Conservation (phyloP, 1,284 basidiomycete genomes). For the Lentinus polychrous region DNA sequence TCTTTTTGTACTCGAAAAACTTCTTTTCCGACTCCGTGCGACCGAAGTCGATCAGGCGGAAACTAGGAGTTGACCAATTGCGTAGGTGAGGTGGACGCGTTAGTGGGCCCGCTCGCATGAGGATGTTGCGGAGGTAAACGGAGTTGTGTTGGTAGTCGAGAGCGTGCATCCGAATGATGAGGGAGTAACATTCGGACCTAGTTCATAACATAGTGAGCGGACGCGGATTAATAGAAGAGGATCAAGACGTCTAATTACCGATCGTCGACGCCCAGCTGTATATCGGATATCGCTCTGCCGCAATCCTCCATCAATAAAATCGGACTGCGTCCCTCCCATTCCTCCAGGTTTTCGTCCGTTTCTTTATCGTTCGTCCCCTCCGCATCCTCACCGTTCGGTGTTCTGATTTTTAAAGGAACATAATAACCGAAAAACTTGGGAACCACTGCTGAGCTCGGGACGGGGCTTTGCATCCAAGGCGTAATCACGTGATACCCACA, state of each 20-base stretch:
- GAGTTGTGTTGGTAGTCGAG: slow-evolving; percentile 37
- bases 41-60: slow-evolving; percentile 49
- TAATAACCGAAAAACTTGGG: slow-evolving; percentile 54
- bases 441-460: slow-evolving; percentile 38
- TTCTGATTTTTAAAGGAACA: slow-evolving; percentile 21
- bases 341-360: no score
- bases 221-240: no score
- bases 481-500: slow-evolving; percentile 36
- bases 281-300: slow-evolving; percentile 29
- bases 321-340: slow-evolving; percentile 26
- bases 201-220: neutral
- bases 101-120: slow-evolving; percentile 38
- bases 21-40: slow-evolving; percentile 7
- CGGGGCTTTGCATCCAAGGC: slow-evolving; percentile 32
- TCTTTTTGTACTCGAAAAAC: neutral
- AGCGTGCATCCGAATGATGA: slow-evolving; percentile 33
- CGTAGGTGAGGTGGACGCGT: slow-evolving; percentile 19
- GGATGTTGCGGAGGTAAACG: slow-evolving; percentile 35
- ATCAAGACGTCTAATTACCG: no score
- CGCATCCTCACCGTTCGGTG: neutral
- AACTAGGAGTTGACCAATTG: slow-evolving; percentile 26
- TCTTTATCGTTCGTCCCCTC: neutral
- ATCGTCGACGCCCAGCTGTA: no score
- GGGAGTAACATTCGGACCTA: slow-evolving; percentile 30
- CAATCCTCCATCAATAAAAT: slow-evolving; percentile 48